A percentile compares a stretch with the other conserved stretches of the same genome.
phyloP scores from a whole-genome alignment of 306 rosid genomes.

The Canavalia ensiformis region DNA sequence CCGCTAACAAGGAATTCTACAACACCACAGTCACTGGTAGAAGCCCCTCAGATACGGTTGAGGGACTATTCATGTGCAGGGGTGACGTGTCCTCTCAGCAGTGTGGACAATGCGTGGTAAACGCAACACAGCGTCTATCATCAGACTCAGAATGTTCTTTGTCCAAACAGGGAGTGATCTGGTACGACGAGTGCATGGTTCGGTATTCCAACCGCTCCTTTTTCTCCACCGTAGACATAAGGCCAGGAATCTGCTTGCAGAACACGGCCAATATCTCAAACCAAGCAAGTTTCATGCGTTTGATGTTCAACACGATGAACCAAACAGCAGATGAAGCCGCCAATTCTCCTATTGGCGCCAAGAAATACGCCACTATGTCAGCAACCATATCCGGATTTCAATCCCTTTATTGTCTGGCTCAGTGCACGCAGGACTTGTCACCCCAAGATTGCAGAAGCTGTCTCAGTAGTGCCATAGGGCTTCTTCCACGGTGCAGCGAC shows the following conservation, averaged over 20 bases:
- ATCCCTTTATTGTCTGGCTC: slow-evolving; percentile 33
- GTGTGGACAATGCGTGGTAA: slow-evolving; percentile 26
- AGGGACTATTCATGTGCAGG: slow-evolving; percentile 50
- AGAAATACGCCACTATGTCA: slow-evolving; percentile 43
- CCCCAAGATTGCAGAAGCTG: slow-evolving; percentile 40
- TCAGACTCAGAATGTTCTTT: background rate
- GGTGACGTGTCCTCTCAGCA: slow-evolving; percentile 21
- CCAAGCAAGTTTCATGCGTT: slow-evolving; percentile 16
- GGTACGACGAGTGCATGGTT: slow-evolving; percentile 52
- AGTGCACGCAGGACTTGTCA: slow-evolving; percentile 51
- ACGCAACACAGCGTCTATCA: slow-evolving; percentile 16
- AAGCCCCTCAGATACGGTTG: slow-evolving; percentile 25
- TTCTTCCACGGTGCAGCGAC: slow-evolving; percentile 6
- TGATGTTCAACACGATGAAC: slow-evolving; percentile 37
- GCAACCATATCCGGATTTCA: slow-evolving; percentile 43
- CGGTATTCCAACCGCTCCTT: slow-evolving; percentile 41
- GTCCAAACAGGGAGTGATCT: slow-evolving; percentile 29
- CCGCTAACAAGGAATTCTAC: slow-evolving; percentile 32
- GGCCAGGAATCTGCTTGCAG: background rate
- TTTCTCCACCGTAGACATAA: slow-evolving; percentile 36
- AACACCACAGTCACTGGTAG: slow-evolving; percentile 39
- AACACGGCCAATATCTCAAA: slow-evolving; percentile 38
- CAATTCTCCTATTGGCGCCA: background rate
- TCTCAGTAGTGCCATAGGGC: slow-evolving; percentile 18
- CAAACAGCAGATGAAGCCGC: slow-evolving; percentile 40